Evolutionary conservation across 2,329 filamentous ascomycete genomes (phyloP).

Genomic region (Bipolaris oryzae): DNA sequence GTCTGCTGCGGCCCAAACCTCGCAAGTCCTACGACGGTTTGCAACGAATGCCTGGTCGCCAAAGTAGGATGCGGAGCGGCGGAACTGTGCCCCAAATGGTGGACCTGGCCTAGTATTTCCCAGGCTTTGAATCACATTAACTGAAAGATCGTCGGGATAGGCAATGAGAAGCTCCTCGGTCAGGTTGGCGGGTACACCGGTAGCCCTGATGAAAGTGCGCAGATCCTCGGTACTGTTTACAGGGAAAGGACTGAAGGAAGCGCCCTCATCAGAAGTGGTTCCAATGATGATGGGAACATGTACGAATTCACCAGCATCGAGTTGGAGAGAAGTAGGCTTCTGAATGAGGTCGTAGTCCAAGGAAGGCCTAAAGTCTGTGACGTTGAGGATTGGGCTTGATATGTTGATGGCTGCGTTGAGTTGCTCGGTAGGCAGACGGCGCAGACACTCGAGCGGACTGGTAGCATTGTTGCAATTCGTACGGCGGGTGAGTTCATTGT

Average conservation of each 20-base stretch:
- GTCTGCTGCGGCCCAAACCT: slow-evolving; percentile 57
- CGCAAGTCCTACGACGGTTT: slow-evolving; percentile 59
- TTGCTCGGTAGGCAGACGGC: slow-evolving; percentile 62
- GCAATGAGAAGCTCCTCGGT: slow-evolving; percentile 33
- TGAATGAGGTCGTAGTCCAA: slow-evolving; percentile 64
- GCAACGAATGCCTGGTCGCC: slow-evolving; percentile 65
- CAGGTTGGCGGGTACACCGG: slow-evolving; percentile 31
- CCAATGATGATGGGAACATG: slow-evolving; percentile 68
- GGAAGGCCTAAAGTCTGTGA: slow-evolving; percentile 49
- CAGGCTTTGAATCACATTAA: slow-evolving; percentile 34
- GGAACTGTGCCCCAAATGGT: slow-evolving; percentile 53
- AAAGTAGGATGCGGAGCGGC: slow-evolving; percentile 57
- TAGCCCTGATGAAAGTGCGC: slow-evolving; percentile 47
- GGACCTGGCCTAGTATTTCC: slow-evolving; percentile 26
- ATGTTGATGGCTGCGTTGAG: slow-evolving; percentile 63
- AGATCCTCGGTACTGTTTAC: slow-evolving; percentile 64
- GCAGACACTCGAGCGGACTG: slow-evolving; percentile 56
- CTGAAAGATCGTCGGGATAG: slow-evolving; percentile 39
- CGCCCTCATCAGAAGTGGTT: slow-evolving; percentile 70
- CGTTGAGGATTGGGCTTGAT: slow-evolving; percentile 32
- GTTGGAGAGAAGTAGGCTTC: slow-evolving; percentile 59
- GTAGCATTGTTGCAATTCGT: slow-evolving; percentile 33
- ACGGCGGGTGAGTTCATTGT: slow-evolving; percentile 27
- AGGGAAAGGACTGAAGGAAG: slow-evolving; percentile 59
- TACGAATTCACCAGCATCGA: slow-evolving; percentile 65